These are phyloP conservation scores for Globisporangium rhizosaccharum DNA, from an alignment of 352 stramenopile genomes.

Conservation along the genomic window DNA sequence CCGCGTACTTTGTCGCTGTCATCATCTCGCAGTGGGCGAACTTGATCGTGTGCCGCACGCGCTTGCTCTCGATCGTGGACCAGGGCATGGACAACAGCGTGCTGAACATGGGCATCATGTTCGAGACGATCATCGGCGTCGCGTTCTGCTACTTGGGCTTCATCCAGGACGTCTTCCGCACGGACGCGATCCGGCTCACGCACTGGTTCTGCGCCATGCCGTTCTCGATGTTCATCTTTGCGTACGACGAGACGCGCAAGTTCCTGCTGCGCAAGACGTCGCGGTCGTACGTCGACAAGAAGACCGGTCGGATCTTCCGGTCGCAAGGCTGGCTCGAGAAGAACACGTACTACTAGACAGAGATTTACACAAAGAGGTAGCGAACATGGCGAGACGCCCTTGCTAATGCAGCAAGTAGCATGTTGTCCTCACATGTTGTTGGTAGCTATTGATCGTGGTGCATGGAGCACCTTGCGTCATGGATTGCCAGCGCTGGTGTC, in stretches of 20 bases:
- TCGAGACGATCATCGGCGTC: conserved; percentile 75
- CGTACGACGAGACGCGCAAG: conserved; percentile 87
- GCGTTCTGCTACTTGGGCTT: conserved; percentile 71
- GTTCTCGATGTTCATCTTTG: conserved; percentile 77
- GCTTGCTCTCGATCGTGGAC: conserved; percentile 72
- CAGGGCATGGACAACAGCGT: conserved; percentile 87
- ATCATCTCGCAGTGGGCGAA: conserved; percentile 85
- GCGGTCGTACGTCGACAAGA: conserved; percentile 38
- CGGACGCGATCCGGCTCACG: conserved; percentile 61
- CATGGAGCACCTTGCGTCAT: too few species aligned
- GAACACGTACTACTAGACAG: conserved; percentile 76
- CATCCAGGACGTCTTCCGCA: conserved; percentile 69
- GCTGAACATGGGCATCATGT: conserved; percentile 86
- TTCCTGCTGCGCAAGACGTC: conserved; percentile 76
- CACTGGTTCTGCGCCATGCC: conserved; percentile 86
- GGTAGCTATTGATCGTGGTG: too few species aligned
- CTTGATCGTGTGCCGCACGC: conserved; percentile 84
- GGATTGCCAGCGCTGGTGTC: too few species aligned
- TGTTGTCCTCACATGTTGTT: too few species aligned
- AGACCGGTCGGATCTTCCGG: conserved; percentile 49
- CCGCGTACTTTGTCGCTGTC: conserved; percentile 71
- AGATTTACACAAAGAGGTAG: background rate
- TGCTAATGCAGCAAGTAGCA: too few species aligned
- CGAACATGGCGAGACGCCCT: too few species aligned
- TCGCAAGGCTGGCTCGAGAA: conserved; percentile 66